Evolutionary conservation across 1,284 basidiomycete genomes (phyloP).

Genomic region (Cryptococcus hybrid): DNA sequence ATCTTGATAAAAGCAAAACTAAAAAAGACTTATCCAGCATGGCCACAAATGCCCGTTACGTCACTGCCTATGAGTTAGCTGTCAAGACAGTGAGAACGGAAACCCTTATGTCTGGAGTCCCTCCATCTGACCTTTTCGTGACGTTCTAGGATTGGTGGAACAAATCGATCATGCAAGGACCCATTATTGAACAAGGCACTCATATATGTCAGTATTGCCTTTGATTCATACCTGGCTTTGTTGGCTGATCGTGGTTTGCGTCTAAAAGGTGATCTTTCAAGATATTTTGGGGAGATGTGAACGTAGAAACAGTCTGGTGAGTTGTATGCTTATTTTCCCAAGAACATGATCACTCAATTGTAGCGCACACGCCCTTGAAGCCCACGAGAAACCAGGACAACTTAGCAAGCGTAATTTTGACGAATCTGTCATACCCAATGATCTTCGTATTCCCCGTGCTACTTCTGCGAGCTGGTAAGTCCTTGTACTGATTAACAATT

Average conservation of each 20-base stretch:
- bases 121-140: not conserved
- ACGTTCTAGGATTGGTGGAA: constrained; percentile 55
- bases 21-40: constrained; percentile 31
- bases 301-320: constrained; percentile 52
- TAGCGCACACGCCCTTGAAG: constrained; percentile 37
- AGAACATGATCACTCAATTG: constrained; percentile 1
- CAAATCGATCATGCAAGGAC: constrained; percentile 52
- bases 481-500: not conserved
- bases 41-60: constrained; percentile 54
- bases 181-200: constrained; percentile 57
- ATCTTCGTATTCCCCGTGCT: constrained; percentile 48
- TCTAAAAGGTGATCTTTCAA: constrained; percentile 46
- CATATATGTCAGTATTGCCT: constrained; percentile 40
- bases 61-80: constrained; percentile 51
- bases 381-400: constrained; percentile 51
- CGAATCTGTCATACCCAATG: constrained; percentile 48
- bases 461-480: constrained; percentile 50
- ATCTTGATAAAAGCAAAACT: not conserved
- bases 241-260: no score
- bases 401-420: constrained; percentile 53
- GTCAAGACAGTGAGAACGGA: constrained; percentile 29
- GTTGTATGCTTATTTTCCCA: constrained; percentile 26
- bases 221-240: no score
- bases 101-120: not conserved
- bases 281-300: constrained; percentile 57